A percentile compares a stretch with the other conserved stretches of the same genome.
These are phyloP conservation scores for Pittosporum tobira DNA, from an alignment of 129 eudicot species.

Conservation along the genomic window DNA sequence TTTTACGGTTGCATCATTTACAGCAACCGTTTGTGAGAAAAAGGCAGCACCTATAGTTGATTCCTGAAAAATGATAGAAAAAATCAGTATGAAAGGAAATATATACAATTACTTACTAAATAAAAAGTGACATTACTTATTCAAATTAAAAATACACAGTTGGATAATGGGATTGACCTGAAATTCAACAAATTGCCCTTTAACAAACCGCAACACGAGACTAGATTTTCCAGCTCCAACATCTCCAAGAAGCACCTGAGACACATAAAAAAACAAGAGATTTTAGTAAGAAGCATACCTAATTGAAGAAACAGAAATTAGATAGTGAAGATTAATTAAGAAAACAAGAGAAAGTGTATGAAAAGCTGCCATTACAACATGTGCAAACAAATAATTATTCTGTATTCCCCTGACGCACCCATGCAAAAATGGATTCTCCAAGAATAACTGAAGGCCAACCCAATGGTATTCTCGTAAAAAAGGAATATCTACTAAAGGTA, in stretches of 20 bases:
- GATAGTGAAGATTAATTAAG: no score
- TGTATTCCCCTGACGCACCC: no score
- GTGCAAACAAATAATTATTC: no score
- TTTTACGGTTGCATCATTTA: constrained; percentile 35
- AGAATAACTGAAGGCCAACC: no score
- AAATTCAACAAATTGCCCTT: constrained; percentile 47
- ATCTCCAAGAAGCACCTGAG: constrained; percentile 47
- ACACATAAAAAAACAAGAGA: neutral
- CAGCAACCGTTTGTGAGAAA: constrained; percentile 41
- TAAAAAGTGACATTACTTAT: no score
- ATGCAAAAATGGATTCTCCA: no score
- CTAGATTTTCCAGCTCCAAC: constrained; percentile 54
- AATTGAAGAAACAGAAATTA: neutral
- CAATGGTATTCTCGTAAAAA: no score
- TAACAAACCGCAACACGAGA: constrained; percentile 43
- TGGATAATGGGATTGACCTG: constrained; percentile 25
- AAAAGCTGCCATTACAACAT: no score
- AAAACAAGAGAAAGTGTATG: no score
- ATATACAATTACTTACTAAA: neutral
- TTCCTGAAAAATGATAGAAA: constrained; percentile 23
- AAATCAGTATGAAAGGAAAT: neutral
- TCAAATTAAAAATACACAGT: neutral
- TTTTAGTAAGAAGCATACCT: constrained; percentile 1
- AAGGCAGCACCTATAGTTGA: constrained; percentile 53
- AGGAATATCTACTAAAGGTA: no score